Conservation (phyloP, 179 eudicot species). For the Spergularia azorica region DNA sequence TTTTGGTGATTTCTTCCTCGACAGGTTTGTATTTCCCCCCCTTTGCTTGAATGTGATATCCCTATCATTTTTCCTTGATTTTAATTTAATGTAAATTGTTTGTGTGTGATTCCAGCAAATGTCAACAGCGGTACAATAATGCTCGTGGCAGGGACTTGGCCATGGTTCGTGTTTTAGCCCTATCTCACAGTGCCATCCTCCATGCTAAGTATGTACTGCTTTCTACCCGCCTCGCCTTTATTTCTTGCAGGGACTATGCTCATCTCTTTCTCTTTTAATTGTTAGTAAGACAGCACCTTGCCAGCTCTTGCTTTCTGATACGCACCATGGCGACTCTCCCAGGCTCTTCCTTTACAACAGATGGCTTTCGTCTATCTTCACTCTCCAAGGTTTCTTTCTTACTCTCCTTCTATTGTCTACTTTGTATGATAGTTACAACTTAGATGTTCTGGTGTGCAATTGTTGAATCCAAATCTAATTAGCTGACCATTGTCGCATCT, state of each 20-base stretch:
- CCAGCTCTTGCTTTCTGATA: constrained; percentile 76
- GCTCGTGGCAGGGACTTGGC: constrained; percentile 87
- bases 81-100: too few species aligned
- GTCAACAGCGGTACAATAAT: constrained; percentile 64
- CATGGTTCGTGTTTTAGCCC: constrained; percentile 71
- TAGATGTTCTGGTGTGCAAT: background rate
- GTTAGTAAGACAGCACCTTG: constrained; percentile 56
- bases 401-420: too few species aligned
- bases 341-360: constrained; percentile 75
- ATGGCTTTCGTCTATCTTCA: constrained; percentile 75
- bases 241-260: background rate
- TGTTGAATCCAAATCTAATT: background rate
- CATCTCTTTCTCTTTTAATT: background rate
- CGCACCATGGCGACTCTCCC: constrained; percentile 76
- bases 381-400: constrained; percentile 51
- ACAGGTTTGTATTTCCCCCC: constrained; percentile 39
- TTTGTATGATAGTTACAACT: too few species aligned
- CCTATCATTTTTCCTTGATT: too few species aligned
- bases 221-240: background rate
- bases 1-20: constrained; percentile 62
- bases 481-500: background rate
- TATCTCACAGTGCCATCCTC: constrained; percentile 65
- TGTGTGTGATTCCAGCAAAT: constrained; percentile 39
- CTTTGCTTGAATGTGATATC: background rate
- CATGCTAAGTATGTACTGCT: constrained; percentile 68